A percentile compares a stretch with the other conserved stretches of the same genome.
Conservation (phyloP, 192 early-diverging fungal species). For the Podila minutissima region DNA sequence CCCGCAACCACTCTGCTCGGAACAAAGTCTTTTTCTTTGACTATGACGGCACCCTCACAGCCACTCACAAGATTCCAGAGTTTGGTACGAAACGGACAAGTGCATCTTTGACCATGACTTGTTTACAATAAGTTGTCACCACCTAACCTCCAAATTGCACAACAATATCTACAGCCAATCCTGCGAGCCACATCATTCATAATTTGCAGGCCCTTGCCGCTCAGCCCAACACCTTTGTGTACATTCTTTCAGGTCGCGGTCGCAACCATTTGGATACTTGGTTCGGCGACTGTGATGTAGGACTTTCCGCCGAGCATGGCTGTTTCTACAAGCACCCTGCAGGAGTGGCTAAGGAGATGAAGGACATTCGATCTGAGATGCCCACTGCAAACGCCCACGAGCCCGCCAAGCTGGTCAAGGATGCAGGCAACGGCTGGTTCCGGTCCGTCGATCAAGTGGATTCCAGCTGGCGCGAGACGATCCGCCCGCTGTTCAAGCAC, state of each 20-base stretch:
- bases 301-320: constrained; percentile 97
- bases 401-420: constrained; percentile 62
- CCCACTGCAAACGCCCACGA: constrained; percentile 52
- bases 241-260: constrained; percentile 94
- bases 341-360: constrained; percentile 64
- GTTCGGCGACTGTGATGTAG: constrained; percentile 89
- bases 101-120: too few relatives aligned
- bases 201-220: constrained; percentile 74
- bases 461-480: constrained; percentile 90
- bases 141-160: too few relatives aligned
- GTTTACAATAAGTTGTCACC: too few relatives aligned
- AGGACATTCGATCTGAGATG: constrained; percentile 48
- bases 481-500: constrained; percentile 95
- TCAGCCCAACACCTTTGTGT: constrained; percentile 91
- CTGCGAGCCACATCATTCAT: constrained; percentile 76
- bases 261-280: constrained; percentile 90
- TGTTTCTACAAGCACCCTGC: constrained; percentile 96
- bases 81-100: constrained; percentile 58
- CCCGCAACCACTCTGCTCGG: constrained; percentile 65
- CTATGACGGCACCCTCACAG: constrained; percentile 96
- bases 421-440: constrained; percentile 82
- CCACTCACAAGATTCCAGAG: constrained; percentile 88
- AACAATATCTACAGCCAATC: constrained; percentile 64
- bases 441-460: constrained; percentile 91
- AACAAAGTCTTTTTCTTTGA: constrained; percentile 91